phyloP scores from a whole-genome alignment of 192 early-diverging fungal genomes.

The Neocallimastix lanati region DNA sequence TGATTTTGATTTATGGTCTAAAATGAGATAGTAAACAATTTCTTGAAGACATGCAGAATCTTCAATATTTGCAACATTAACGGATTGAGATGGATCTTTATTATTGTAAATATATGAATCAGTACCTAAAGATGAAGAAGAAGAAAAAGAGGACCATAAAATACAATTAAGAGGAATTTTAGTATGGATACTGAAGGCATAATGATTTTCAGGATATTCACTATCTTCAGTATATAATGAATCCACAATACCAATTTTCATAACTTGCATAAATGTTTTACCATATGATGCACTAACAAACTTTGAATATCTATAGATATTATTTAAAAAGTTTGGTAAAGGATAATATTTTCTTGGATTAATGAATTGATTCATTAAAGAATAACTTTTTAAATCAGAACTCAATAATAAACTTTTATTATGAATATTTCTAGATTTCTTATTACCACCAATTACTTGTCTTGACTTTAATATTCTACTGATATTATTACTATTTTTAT shows the following conservation, averaged over 20 bases:
- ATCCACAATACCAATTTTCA: background rate
- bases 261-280: background rate
- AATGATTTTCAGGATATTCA: background rate
- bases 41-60: too few species aligned
- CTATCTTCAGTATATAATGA: background rate
- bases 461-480: background rate
- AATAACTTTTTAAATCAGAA: background rate
- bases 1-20: slow-evolving; percentile 57
- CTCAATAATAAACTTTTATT: background rate
- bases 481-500: background rate
- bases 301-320: background rate
- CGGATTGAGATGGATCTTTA: too few species aligned
- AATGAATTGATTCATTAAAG: background rate
- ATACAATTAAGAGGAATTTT: background rate
- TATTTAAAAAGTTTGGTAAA: background rate
- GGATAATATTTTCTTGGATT: background rate
- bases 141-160: background rate
- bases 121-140: too few species aligned
- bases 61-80: too few species aligned
- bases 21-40: slow-evolving; percentile 42
- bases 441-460: background rate
- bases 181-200: background rate
- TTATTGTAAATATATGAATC: too few species aligned
- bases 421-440: background rate
- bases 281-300: background rate